These are phyloP conservation scores for Spathaspora arborariae DNA, from an alignment of 805 yeast genomes.

Conservation along the genomic window DNA sequence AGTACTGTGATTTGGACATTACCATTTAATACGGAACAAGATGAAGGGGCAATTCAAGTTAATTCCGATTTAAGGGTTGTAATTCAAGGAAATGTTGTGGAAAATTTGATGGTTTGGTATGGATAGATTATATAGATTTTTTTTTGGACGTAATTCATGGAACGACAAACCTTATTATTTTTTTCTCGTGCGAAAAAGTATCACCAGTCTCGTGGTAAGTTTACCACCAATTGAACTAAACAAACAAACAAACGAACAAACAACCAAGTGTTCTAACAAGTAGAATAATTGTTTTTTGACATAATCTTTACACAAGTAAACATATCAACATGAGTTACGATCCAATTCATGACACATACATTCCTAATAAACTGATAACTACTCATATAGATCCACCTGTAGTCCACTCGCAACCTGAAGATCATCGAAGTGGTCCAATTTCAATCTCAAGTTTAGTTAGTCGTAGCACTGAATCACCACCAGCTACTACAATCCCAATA, in stretches of 20 bases:
- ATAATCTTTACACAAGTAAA: too few relatives aligned
- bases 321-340: conserved; percentile 41
- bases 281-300: too few relatives aligned
- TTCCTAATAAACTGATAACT: conserved; percentile 7
- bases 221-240: too few relatives aligned
- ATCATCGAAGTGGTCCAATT: conserved; percentile 6
- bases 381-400: not conserved
- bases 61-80: conserved; percentile 20
- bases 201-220: not conserved
- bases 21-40: conserved; percentile 15
- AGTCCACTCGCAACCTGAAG: conserved; percentile 2
- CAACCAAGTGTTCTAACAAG: too few relatives aligned
- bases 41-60: conserved; percentile 13
- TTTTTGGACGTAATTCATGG: not conserved
- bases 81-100: conserved; percentile 25
- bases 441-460: conserved; percentile 13
- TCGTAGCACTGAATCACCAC: not conserved
- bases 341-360: conserved; percentile 39
- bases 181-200: not conserved
- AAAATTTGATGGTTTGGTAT: conserved; percentile 27
- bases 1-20: conserved; percentile 27
- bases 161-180: not conserved
- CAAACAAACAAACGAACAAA: too few relatives aligned
- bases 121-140: not conserved
- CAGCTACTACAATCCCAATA: not conserved